Conservation (phyloP, 441 rosid genomes). For the Pelargonium citronellum region DNA sequence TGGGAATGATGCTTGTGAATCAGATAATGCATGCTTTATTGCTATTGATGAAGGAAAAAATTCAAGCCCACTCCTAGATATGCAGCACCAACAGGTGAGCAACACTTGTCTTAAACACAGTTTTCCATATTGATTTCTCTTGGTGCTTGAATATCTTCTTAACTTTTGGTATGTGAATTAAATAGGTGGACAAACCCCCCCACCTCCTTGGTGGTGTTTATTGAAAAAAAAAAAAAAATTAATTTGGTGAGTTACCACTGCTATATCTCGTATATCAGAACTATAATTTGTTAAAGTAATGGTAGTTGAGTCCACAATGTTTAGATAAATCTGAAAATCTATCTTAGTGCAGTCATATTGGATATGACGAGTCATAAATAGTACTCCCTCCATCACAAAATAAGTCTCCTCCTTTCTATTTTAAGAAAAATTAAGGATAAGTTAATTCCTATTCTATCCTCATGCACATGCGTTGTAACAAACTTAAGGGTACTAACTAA, state of each 20-base stretch:
- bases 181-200: background rate
- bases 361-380: background rate
- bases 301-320: background rate
- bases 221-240: background rate
- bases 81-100: slow-evolving; percentile 40
- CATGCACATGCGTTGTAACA: too few species aligned
- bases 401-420: too few species aligned
- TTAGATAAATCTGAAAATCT: background rate
- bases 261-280: slow-evolving; percentile 1
- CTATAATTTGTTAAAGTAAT: background rate
- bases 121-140: slow-evolving; percentile 10
- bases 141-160: background rate
- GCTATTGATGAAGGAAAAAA: slow-evolving; percentile 24
- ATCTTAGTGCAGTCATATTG: slow-evolving; percentile 1
- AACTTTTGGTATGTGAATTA: slow-evolving; percentile 4
- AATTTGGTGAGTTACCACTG: background rate
- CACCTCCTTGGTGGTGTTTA: too few species aligned
- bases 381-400: too few species aligned
- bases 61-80: slow-evolving; percentile 18
- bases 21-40: slow-evolving; percentile 25
- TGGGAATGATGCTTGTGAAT: slow-evolving; percentile 21
- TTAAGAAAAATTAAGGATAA: too few species aligned
- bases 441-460: too few species aligned
- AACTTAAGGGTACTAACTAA: too few species aligned
- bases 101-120: slow-evolving; percentile 12